Evolutionary conservation across 495 filamentous ascomycete species (phyloP).

Genomic region (Clavariopsis aquatica): DNA sequence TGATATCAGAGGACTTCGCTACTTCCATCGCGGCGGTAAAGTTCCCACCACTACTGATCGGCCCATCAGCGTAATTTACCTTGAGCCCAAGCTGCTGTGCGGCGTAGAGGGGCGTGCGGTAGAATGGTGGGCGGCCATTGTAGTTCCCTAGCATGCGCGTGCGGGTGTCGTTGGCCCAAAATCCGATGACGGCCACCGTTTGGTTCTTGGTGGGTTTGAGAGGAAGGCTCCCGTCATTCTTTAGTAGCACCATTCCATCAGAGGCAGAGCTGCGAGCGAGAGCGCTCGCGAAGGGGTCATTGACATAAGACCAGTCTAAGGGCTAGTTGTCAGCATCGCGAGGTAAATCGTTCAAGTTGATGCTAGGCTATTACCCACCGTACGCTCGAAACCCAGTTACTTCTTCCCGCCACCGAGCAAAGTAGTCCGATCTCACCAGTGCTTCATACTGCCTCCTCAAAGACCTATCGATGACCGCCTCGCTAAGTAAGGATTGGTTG

Average conservation of each 20-base stretch:
- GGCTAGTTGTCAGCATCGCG: background rate
- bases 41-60: conserved; percentile 34
- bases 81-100: conserved; percentile 48
- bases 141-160: conserved; percentile 63
- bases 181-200: conserved; percentile 58
- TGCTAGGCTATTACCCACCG: too few relatives aligned
- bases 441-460: conserved; percentile 19
- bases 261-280: conserved; percentile 8
- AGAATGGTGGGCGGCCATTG: conserved; percentile 56
- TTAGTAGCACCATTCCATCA: conserved; percentile 25
- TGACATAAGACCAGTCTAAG: conserved; percentile 13
- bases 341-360: too few relatives aligned
- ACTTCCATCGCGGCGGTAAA: conserved; percentile 45
- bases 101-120: conserved; percentile 53
- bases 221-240: conserved; percentile 51
- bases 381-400: conserved; percentile 1
- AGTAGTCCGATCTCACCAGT: conserved; percentile 19
- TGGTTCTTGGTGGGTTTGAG: conserved; percentile 44
- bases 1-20: conserved; percentile 55
- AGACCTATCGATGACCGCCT: conserved; percentile 13
- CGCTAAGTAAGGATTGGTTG: conserved; percentile 19
- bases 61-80: conserved; percentile 53
- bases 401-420: background rate
- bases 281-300: background rate
- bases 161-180: conserved; percentile 58